phyloP scores from a whole-genome alignment of 352 stramenopile genomes.

The Globisporangium spinosum region DNA sequence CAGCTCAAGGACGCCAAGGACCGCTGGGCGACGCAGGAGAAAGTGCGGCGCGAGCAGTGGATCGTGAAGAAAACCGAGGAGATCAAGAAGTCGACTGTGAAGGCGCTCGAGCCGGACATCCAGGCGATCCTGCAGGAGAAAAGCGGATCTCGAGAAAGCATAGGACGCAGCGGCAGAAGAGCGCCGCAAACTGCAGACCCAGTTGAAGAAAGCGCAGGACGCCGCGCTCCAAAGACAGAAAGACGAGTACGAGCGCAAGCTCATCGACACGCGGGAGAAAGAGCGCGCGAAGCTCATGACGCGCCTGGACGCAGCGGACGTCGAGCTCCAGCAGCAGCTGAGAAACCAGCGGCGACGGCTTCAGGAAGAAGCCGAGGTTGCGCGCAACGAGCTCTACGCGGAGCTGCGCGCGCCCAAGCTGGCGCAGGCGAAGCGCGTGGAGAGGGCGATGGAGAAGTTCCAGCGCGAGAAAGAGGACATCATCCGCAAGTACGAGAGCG shows the following conservation, averaged over 20 bases:
- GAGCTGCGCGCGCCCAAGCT: constrained; percentile 51
- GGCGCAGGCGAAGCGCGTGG: constrained; percentile 36
- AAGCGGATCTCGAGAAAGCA: constrained; percentile 60
- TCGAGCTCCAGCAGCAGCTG: constrained; percentile 77
- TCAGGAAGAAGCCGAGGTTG: constrained; percentile 65
- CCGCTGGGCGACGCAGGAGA: constrained; percentile 65
- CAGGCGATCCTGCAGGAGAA: constrained; percentile 72
- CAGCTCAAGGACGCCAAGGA: constrained; percentile 79
- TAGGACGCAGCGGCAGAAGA: constrained; percentile 57
- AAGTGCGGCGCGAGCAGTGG: constrained; percentile 69
- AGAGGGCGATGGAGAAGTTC: constrained; percentile 31
- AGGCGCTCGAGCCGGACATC: constrained; percentile 75
- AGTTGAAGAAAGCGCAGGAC: constrained; percentile 62
- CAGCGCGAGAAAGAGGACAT: constrained; percentile 70
- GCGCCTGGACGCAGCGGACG: constrained; percentile 66
- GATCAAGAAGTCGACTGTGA: constrained; percentile 82
- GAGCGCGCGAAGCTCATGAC: constrained; percentile 68
- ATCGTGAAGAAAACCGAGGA: constrained; percentile 83
- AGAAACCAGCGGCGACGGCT: constrained; percentile 59
- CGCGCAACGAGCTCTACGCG: constrained; percentile 48
- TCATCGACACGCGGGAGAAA: constrained; percentile 73
- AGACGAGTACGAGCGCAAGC: constrained; percentile 67
- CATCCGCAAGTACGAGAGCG: constrained; percentile 53
- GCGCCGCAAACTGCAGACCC: constrained; percentile 42
- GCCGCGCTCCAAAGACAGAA: constrained; percentile 45